Evolutionary conservation across 1,139 yeast genomes (phyloP), one percentile per base, ranked within the genome.

Genomic region (Geotrichum phurueaensis): DNA sequence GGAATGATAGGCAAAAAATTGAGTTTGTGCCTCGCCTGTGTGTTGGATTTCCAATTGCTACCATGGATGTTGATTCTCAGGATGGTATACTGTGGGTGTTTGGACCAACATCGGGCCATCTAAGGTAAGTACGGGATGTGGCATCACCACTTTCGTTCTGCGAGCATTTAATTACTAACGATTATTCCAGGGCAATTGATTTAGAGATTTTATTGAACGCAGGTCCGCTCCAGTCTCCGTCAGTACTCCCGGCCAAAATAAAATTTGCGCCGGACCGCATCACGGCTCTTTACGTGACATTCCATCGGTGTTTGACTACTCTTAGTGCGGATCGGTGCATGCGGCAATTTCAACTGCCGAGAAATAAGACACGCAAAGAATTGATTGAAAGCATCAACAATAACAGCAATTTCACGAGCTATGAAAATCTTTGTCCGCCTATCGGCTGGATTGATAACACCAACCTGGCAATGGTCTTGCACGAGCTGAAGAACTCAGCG

Each of bases 51-150:
- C 65, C 67, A n/a, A 56, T 67, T 7, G 48, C 64, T 20, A 53
- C 67, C 2, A 60, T 68, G 47, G 67, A 64, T 70, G 27, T 65
- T 70, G 51, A 70, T 78, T 18, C 56, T 9, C 59, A 64, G 2
- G 60, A 54, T 12, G 63, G 60, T 31, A 48, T 57, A 6, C 53
- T 68, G 22, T 66, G 67, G 68, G 60, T 63, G 15, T 66, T 67
- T 6, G 69, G 69, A 12, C 55, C 63, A n/a, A 55, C 50, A 1
- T 58, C 56, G 43, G 61, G 61, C 25, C 59, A 59, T 27, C 29
- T 59, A 47, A 59, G 48, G 61, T 59, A 23, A 50, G 61, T 54
- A 12, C 18, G 29, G 12, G 9, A 39, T 39, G 7, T 5, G 10
- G 20, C 9, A 5, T 39, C 15, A 12, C 48, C 36, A 22, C 25